phyloP scores from a whole-genome alignment of 495 filamentous ascomycete genomes.

The Neurospora sublineolata region DNA sequence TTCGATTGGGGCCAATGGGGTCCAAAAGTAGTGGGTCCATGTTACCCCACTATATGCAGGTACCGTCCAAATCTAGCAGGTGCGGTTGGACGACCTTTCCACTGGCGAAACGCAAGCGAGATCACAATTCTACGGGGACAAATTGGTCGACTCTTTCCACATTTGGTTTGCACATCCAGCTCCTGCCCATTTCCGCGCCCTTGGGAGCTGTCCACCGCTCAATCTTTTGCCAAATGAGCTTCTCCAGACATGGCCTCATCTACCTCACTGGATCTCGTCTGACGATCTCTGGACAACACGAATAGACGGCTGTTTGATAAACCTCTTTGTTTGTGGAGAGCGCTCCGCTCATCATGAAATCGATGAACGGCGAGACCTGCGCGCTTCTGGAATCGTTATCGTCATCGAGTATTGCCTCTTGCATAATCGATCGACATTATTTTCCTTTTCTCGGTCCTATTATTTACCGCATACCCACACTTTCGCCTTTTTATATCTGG shows the following conservation, averaged over 20 bases:
- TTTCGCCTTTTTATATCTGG: neutral
- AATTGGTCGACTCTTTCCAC: slow-evolving; percentile 6
- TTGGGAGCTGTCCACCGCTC: neutral
- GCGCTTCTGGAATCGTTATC: neutral
- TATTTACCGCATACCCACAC: neutral
- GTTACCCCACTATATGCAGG: slow-evolving; percentile 8
- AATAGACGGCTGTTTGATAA: neutral
- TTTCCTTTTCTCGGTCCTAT: neutral
- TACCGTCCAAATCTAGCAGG: slow-evolving; percentile 1
- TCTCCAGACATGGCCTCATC: neutral
- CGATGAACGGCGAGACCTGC: neutral
- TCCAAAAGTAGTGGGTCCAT: neutral
- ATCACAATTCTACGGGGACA: slow-evolving; percentile 3
- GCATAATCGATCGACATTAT: neutral
- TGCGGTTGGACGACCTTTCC: neutral
- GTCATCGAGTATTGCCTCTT: neutral
- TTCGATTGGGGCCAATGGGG: neutral
- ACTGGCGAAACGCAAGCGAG: slow-evolving; percentile 6
- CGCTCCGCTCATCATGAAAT: neutral
- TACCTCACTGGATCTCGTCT: slow-evolving; percentile 3
- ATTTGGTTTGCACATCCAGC: neutral
- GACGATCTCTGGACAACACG: slow-evolving; percentile 1
- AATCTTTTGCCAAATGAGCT: slow-evolving; percentile 6
- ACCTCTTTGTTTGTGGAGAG: neutral
- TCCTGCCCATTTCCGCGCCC: neutral